phyloP scores from a whole-genome alignment of 140 eudicot species.

The Oenanthe javanica region DNA sequence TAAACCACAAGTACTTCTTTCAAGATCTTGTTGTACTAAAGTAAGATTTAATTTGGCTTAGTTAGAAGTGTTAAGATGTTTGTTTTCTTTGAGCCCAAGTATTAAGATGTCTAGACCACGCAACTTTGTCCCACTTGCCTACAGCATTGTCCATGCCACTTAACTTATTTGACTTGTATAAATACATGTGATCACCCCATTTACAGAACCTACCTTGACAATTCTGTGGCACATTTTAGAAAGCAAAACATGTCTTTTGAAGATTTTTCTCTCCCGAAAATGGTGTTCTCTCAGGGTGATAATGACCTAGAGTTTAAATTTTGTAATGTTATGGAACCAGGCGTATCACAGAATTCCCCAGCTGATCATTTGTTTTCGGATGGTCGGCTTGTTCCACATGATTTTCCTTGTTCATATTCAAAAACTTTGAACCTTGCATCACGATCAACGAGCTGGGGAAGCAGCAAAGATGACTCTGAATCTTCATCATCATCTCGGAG shows the following conservation, averaged over 20 bases:
- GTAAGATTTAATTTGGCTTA: constrained; percentile 13
- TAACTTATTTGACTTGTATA: not conserved
- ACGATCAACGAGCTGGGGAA: constrained; percentile 41
- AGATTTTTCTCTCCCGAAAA: constrained; percentile 39
- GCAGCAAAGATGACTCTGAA: constrained; percentile 44
- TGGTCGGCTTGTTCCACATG: constrained; percentile 61
- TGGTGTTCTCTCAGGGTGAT: not conserved
- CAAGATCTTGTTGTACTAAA: not conserved
- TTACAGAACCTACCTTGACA: not conserved
- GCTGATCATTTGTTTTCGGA: constrained; percentile 80
- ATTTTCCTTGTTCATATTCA: constrained; percentile 39
- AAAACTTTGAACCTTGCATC: constrained; percentile 11
- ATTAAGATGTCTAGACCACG: too few species aligned
- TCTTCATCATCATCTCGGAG: constrained; percentile 45
- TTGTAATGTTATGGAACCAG: constrained; percentile 12
- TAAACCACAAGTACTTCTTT: not conserved
- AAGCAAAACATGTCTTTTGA: constrained; percentile 28
- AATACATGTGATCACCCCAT: not conserved
- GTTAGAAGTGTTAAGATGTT: constrained; percentile 16
- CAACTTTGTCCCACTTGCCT: not conserved
- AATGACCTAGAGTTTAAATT: constrained; percentile 36
- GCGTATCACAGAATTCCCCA: constrained; percentile 31
- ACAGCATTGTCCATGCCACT: not conserved
- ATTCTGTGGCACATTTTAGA: constrained; percentile 20
- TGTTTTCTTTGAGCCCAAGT: not conserved